phyloP scores from a whole-genome alignment of 306 rosid genomes.

The Malus domestica region DNA sequence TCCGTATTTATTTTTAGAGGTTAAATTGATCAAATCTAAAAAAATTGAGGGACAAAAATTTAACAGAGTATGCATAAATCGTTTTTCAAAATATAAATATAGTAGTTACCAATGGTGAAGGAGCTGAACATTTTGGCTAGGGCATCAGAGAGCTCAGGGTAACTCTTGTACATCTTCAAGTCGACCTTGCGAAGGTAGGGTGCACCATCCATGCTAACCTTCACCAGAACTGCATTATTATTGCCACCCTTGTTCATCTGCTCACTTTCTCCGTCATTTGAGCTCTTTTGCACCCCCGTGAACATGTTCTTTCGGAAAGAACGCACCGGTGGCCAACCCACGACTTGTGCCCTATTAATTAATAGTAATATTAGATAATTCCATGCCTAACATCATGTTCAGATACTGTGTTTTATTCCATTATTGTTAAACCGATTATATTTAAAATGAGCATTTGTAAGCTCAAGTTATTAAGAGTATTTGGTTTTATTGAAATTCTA shows the following conservation, averaged over 20 bases:
- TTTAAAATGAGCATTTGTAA: background rate
- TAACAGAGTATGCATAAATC: background rate
- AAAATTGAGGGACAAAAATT: too few species aligned
- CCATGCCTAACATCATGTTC: too few species aligned
- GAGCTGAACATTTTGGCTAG: constrained; percentile 73
- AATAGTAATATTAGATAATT: background rate
- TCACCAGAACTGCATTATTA: constrained; percentile 38
- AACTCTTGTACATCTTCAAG: constrained; percentile 49
- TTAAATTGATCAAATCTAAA: too few species aligned
- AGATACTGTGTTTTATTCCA: background rate
- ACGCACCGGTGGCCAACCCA: constrained; percentile 97
- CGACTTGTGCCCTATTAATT: constrained; percentile 65
- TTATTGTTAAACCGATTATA: background rate
- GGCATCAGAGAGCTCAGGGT: constrained; percentile 73
- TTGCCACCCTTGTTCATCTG: constrained; percentile 17
- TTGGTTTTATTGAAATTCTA: too few species aligned
- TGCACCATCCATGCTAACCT: constrained; percentile 97
- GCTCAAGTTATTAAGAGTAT: background rate
- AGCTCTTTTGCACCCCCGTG: constrained; percentile 36
- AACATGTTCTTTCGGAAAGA: constrained; percentile 68
- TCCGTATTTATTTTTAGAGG: background rate
- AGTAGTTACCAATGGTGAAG: constrained; percentile 53
- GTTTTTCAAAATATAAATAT: background rate
- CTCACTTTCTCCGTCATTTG: constrained; percentile 27
- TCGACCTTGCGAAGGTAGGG: constrained; percentile 94